phyloP scores from a whole-genome alignment of 805 yeast genomes.

The Candida odintsovae region DNA sequence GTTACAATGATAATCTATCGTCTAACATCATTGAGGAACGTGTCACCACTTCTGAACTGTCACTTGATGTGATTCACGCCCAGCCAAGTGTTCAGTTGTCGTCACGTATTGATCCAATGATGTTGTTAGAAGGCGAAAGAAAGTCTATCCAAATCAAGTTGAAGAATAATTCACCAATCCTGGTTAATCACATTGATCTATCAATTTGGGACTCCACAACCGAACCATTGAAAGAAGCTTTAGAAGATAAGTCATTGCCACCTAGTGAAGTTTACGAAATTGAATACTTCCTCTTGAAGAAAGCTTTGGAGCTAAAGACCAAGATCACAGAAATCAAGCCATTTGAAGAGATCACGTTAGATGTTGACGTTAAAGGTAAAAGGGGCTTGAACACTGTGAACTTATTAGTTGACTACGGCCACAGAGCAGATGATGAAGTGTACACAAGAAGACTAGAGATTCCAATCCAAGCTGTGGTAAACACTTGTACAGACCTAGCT shows the following conservation, averaged over 20 bases:
- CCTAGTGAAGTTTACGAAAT: slow-evolving; percentile 67
- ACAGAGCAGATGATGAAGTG: slow-evolving; percentile 29
- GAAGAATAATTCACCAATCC: slow-evolving; percentile 52
- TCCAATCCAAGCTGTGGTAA: slow-evolving; percentile 65
- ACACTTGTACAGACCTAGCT: slow-evolving; percentile 67
- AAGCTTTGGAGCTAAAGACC: slow-evolving; percentile 44
- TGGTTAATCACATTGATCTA: slow-evolving; percentile 52
- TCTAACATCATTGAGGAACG: slow-evolving; percentile 12
- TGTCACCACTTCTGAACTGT: slow-evolving; percentile 24
- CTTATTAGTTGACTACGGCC: slow-evolving; percentile 60
- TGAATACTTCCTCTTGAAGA: slow-evolving; percentile 60
- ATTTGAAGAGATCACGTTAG: slow-evolving; percentile 37
- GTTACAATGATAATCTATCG: slow-evolving; percentile 12
- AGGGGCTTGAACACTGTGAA: slow-evolving; percentile 65
- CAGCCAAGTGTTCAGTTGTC: slow-evolving; percentile 61
- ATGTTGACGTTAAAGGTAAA: slow-evolving; percentile 62
- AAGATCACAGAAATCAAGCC: slow-evolving; percentile 24
- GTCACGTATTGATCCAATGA: slow-evolving; percentile 46
- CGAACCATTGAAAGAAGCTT: slow-evolving; percentile 53
- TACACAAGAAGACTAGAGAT: slow-evolving; percentile 55
- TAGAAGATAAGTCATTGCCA: slow-evolving; percentile 42
- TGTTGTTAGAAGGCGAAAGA: slow-evolving; percentile 77
- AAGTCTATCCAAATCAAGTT: slow-evolving; percentile 44
- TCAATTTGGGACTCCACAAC: slow-evolving; percentile 69
- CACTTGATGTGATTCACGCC: slow-evolving; percentile 30